A percentile compares a stretch with the other conserved stretches of the same genome.
phyloP scores from a whole-genome alignment of 257 asterid genomes.

The Solanum dulcamara region DNA sequence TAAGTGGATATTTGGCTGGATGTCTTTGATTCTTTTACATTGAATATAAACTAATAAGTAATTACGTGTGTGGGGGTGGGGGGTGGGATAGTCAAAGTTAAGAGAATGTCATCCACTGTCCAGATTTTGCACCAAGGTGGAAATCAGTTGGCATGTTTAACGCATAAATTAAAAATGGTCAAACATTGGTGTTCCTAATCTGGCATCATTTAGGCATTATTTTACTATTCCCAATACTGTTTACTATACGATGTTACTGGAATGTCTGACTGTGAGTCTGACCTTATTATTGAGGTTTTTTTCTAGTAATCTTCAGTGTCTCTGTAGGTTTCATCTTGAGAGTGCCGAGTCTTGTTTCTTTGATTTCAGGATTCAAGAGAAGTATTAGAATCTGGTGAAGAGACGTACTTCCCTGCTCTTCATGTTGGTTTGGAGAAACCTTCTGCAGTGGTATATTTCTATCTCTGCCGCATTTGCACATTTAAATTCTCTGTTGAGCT shows the following conservation, averaged over 20 bases:
- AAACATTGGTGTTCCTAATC: background rate
- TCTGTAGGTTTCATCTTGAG: background rate
- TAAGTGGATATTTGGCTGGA: background rate
- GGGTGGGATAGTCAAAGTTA: background rate
- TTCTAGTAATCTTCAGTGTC: background rate
- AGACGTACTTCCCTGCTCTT: slow-evolving; percentile 86
- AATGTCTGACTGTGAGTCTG: background rate
- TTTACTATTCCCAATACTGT: background rate
- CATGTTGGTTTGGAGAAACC: slow-evolving; percentile 65
- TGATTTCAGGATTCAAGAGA: slow-evolving; percentile 50
- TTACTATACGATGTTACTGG: background rate
- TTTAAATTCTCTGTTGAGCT: background rate
- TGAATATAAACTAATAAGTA: background rate
- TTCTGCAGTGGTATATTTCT: slow-evolving; percentile 66
- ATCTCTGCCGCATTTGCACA: background rate
- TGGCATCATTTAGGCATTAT: background rate
- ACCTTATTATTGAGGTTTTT: background rate
- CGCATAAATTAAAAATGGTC: background rate
- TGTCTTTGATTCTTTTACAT: background rate
- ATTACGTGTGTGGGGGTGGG: background rate
- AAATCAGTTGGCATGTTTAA: background rate
- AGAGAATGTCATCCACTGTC: background rate
- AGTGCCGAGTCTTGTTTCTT: background rate
- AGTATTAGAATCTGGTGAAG: slow-evolving; percentile 76
- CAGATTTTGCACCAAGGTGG: background rate